phyloP scores from a whole-genome alignment of 2,329 filamentous ascomycete species.

The Paramyrothecium roridum region DNA sequence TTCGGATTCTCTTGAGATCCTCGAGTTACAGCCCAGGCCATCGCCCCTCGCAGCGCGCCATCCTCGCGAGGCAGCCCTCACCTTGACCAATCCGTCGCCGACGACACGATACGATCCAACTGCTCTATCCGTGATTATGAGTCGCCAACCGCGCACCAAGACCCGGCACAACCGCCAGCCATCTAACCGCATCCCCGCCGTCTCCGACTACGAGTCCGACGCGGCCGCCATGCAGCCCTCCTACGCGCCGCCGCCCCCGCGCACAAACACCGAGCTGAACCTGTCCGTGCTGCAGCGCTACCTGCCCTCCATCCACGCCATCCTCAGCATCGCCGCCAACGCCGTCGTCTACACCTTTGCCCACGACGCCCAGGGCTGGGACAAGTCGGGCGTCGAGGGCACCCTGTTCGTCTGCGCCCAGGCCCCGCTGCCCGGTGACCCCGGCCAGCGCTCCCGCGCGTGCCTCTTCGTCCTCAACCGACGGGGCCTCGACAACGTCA shows the following conservation, averaged over 20 bases:
- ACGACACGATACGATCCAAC: neutral
- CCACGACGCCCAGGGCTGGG: slow-evolving; percentile 65
- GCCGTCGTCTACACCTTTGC: slow-evolving; percentile 83
- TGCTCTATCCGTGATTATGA: slow-evolving; percentile 30
- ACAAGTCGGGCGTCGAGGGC: slow-evolving; percentile 82
- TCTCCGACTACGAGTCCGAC: slow-evolving; percentile 67
- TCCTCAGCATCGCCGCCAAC: slow-evolving; percentile 80
- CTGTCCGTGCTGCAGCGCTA: slow-evolving; percentile 79
- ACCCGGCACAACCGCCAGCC: slow-evolving; percentile 37
- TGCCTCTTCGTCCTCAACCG: slow-evolving; percentile 74
- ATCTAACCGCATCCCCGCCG: slow-evolving; percentile 34
- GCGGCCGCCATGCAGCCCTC: slow-evolving; percentile 39
- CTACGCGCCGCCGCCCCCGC: slow-evolving; percentile 47
- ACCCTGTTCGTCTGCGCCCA: slow-evolving; percentile 82
- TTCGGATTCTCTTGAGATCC: no score
- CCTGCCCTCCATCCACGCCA: slow-evolving; percentile 67
- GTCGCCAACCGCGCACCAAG: slow-evolving; percentile 37
- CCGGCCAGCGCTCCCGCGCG: slow-evolving; percentile 32
- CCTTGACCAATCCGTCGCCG: no score
- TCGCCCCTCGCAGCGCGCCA: no score
- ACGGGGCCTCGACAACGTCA: slow-evolving; percentile 67
- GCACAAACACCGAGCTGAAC: slow-evolving; percentile 84
- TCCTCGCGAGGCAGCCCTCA: no score
- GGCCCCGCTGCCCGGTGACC: slow-evolving; percentile 34
- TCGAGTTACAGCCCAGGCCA: no score